phyloP scores from a whole-genome alignment of 1,284 basidiomycete species.

The Phellopilus nigrolimitatus region DNA sequence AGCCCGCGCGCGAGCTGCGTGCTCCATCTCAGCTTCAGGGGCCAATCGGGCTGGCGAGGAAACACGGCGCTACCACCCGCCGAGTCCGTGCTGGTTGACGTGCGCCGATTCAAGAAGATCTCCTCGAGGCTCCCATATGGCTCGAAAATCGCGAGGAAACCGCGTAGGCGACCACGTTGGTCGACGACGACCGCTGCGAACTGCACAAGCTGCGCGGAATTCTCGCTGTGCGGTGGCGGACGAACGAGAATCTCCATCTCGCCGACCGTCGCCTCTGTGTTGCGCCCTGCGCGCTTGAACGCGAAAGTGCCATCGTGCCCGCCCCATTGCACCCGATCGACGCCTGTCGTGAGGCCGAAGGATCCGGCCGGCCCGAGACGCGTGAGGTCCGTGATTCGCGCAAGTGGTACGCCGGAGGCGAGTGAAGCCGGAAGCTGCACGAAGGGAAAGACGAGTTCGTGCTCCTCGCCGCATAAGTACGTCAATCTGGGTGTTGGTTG shows the following conservation, averaged over 20 bases:
- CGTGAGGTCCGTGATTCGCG: neutral
- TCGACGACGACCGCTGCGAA: constrained; percentile 2
- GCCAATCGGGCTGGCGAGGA: constrained; percentile 10
- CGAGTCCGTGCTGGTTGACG: neutral
- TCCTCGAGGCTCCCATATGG: constrained; percentile 11
- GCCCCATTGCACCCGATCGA: constrained; percentile 8
- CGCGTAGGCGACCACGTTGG: neutral
- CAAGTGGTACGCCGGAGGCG: neutral
- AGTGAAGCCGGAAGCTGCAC: neutral
- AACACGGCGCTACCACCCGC: constrained; percentile 1
- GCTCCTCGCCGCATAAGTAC: constrained; percentile 4
- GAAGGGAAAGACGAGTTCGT: constrained; percentile 7
- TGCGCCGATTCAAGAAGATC: neutral
- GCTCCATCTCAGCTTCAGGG: constrained; percentile 4
- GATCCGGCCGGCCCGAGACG: constrained; percentile 4
- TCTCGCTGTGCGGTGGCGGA: neutral
- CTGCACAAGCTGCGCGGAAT: neutral
- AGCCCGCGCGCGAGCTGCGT: constrained; percentile 1
- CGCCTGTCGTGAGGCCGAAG: neutral
- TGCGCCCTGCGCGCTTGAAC: constrained; percentile 1
- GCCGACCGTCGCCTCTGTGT: neutral
- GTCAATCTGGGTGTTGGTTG: neutral
- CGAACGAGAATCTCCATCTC: constrained; percentile 9
- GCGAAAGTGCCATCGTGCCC: constrained; percentile 3
- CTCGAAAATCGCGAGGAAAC: constrained; percentile 8